A percentile compares a stretch with the other conserved stretches of the same genome.
These are phyloP conservation scores for Phaeotremella skinneri DNA, from an alignment of 768 basidiomycete genomes.

Conservation along the genomic window DNA sequence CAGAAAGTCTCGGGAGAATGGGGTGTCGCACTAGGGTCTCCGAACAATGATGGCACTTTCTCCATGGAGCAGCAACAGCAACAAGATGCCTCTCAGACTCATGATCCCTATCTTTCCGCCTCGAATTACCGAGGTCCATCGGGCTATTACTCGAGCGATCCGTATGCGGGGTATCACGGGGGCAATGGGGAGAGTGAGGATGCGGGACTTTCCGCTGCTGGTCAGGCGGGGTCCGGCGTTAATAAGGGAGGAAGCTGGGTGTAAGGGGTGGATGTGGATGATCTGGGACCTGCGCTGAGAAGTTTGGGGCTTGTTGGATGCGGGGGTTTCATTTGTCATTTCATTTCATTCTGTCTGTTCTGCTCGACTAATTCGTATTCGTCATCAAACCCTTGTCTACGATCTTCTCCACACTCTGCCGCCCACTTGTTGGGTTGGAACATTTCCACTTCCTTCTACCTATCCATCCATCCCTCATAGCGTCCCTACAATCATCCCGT, in stretches of 20 bases:
- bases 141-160: slow-evolving; percentile 34
- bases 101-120: slow-evolving; percentile 30
- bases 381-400: no score
- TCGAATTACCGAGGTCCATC: slow-evolving; percentile 16
- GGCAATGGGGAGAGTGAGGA: slow-evolving; percentile 12
- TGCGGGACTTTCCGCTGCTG: slow-evolving; percentile 14
- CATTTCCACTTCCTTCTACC: no score
- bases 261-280: slow-evolving; percentile 6
- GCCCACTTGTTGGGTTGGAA: no score
- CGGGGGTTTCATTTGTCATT: no score
- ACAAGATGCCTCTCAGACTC: slow-evolving; percentile 1
- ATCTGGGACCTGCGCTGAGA: no score
- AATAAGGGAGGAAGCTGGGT: slow-evolving; percentile 29
- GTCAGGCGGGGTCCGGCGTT: slow-evolving; percentile 1
- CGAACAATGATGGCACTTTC: slow-evolving; percentile 22
- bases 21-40: slow-evolving; percentile 39
- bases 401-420: no score
- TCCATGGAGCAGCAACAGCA: slow-evolving; percentile 8
- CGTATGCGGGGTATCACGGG: slow-evolving; percentile 40
- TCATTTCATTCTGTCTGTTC: no score
- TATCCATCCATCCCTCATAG: no score
- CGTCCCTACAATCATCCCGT: no score
- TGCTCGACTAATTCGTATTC: no score
- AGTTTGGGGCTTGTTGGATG: no score
- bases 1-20: slow-evolving; percentile 35